A percentile compares a stretch with the other conserved stretches of the same genome.
Conservation (phyloP, 2,329 filamentous ascomycete genomes). For the Venturia pyrina region DNA sequence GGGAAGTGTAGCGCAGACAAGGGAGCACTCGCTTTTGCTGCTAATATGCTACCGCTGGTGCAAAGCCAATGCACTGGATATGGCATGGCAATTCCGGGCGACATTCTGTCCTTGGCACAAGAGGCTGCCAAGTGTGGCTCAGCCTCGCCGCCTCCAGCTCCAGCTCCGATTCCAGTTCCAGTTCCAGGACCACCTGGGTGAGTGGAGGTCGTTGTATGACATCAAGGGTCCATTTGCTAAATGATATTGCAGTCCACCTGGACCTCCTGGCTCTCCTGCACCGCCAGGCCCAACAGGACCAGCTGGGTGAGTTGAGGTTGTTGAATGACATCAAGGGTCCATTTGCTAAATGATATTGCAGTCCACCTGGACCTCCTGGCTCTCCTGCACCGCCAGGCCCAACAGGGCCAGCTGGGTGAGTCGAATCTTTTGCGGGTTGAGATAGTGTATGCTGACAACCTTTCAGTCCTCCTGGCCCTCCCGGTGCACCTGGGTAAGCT, state of each 20-base stretch:
- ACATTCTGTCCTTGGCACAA: not conserved
- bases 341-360: not conserved
- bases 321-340: not conserved
- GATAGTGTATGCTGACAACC: not conserved
- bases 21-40: not conserved
- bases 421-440: not conserved
- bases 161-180: not conserved
- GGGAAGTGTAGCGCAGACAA: not conserved
- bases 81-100: slow-evolving; percentile 1
- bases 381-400: not conserved
- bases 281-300: not conserved
- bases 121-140: not conserved
- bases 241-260: not conserved
- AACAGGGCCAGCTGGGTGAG: not conserved
- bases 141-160: not conserved
- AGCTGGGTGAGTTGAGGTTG: not conserved
- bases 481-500: not conserved
- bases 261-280: not conserved
- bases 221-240: not conserved
- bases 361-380: not conserved
- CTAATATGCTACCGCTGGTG: not conserved
- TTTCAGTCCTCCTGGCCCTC: not conserved
- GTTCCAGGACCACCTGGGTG: not conserved
- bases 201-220: not conserved
- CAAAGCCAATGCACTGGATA: not conserved